Evolutionary conservation across 2,329 filamentous ascomycete species (phyloP), one percentile per base, ranked within the genome.

Genomic region (Beauveria caledonica): DNA sequence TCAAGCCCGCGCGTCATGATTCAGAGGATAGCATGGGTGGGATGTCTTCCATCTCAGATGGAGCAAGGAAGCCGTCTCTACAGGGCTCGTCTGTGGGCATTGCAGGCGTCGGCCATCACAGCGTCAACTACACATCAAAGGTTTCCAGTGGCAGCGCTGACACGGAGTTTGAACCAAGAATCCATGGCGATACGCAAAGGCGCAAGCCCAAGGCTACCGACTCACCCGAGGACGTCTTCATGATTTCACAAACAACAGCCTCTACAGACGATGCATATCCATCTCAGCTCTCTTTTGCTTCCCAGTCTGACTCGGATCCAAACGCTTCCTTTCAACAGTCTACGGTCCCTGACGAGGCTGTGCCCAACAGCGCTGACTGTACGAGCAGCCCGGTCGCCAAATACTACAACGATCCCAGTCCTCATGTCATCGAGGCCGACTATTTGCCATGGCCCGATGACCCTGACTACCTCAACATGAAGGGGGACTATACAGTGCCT

Each of bases 361-460:
- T 6, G 57, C 59, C 8, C n/a, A 60, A 58, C 15, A 63, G 64
- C 50, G 49, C 65, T 2, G 21, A 54, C 7, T 74, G 69, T 36
- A 69, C 69, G 1, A 63, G 66, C 3, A 72, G 71, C 36, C 64
- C 64, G 10, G 56, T 62, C 0, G 62, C 62, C 8, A 68, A 68
- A 8, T 73, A 71, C 2, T 72, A 75, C 53, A 70, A 77, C 60
- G 72, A 78, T 33, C 67, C 69, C 9, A 72, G 74, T 5, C 73
- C 73, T 11, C 71, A 72, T 51, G 74, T 84, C 6, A 77, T 82
- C 15, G 83, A 86, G 49, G 78, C 75, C 1, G 85, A 87, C 66
- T 87, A 81, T 63, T 73, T 86, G 6, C 80, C 80, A 0, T 86
- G 84, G 82, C 72, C 76, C 0, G 73, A 80, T 21, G 85, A 87